These are phyloP conservation scores for Kazachstania viticola DNA, from an alignment of 805 yeast species.

Conservation along the genomic window DNA sequence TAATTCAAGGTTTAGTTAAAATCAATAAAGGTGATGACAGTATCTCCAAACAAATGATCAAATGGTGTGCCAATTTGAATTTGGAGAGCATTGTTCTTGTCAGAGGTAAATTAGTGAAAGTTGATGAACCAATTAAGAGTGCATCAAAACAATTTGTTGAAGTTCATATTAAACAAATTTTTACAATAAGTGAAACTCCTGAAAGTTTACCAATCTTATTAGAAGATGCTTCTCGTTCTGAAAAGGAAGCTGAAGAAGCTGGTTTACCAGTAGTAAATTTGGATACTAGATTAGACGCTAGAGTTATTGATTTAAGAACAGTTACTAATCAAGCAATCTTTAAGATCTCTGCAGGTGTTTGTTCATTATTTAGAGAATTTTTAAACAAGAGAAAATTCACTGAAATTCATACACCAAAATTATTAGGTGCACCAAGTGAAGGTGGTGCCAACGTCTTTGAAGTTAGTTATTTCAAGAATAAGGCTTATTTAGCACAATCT, in stretches of 20 bases:
- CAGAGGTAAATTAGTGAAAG: slow-evolving; percentile 71
- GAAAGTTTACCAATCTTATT: slow-evolving; percentile 85
- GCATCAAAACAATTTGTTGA: slow-evolving; percentile 90
- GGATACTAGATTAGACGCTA: slow-evolving; percentile 88
- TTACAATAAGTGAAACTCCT: slow-evolving; percentile 78
- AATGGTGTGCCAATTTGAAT: slow-evolving; percentile 82
- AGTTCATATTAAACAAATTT: slow-evolving; percentile 62
- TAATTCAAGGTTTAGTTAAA: slow-evolving; percentile 77
- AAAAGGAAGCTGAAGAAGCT: slow-evolving; percentile 83
- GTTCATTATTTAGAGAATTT: slow-evolving; percentile 82
- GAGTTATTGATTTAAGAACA: slow-evolving; percentile 95
- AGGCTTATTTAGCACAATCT: slow-evolving; percentile 92
- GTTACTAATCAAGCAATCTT: slow-evolving; percentile 96
- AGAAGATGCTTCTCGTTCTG: slow-evolving; percentile 94
- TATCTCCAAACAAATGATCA: slow-evolving; percentile 89
- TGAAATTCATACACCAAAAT: slow-evolving; percentile 94
- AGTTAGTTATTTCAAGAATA: slow-evolving; percentile 74
- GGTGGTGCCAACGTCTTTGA: slow-evolving; percentile 97
- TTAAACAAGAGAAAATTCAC: slow-evolving; percentile 55
- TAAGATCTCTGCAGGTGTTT: slow-evolving; percentile 84
- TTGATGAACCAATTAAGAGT: slow-evolving; percentile 76
- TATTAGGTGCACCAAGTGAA: slow-evolving; percentile 91
- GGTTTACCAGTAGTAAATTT: slow-evolving; percentile 90
- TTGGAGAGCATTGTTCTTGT: slow-evolving; percentile 89
- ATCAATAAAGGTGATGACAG: slow-evolving; percentile 56